A percentile compares a stretch with the other conserved stretches of the same genome.
Conservation (phyloP, 139 green algal species). For the Haematococcus lacustris region DNA sequence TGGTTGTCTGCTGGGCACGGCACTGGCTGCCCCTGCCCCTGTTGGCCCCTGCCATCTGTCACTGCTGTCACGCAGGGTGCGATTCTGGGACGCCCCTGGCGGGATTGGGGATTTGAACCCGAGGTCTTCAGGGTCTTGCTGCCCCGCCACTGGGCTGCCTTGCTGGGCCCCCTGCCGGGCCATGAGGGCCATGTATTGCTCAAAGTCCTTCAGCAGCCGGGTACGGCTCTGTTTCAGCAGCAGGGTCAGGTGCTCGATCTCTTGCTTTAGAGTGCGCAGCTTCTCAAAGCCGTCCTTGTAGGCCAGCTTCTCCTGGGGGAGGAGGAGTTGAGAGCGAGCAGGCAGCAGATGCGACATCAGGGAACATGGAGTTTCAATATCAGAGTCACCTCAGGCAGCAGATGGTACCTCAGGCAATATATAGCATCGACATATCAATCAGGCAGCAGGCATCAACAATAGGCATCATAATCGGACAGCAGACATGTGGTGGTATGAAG, state of each 20-base stretch:
- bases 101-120: not conserved
- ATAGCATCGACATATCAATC: too few relatives aligned
- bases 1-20: not conserved
- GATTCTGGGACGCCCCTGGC: not conserved
- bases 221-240: slow-evolving; percentile 65
- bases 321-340: too few relatives aligned
- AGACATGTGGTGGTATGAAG: too few relatives aligned
- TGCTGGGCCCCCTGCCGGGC: slow-evolving; percentile 11
- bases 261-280: slow-evolving; percentile 71
- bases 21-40: slow-evolving; percentile 1
- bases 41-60: not conserved
- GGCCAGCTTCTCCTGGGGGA: slow-evolving; percentile 54
- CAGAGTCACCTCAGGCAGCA: too few relatives aligned
- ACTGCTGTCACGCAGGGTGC: not conserved
- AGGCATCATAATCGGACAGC: too few relatives aligned
- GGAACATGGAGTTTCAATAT: too few relatives aligned
- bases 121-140: not conserved
- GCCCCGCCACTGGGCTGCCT: not conserved
- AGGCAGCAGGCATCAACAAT: too few relatives aligned
- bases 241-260: slow-evolving; percentile 81
- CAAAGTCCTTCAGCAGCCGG: slow-evolving; percentile 70
- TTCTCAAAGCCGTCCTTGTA: slow-evolving; percentile 68
- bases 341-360: too few relatives aligned
- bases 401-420: too few relatives aligned
- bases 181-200: slow-evolving; percentile 63